Base-by-base conservation (phyloP, 2,329 filamentous ascomycete genomes). In the Blastomyces percursus region DNA sequence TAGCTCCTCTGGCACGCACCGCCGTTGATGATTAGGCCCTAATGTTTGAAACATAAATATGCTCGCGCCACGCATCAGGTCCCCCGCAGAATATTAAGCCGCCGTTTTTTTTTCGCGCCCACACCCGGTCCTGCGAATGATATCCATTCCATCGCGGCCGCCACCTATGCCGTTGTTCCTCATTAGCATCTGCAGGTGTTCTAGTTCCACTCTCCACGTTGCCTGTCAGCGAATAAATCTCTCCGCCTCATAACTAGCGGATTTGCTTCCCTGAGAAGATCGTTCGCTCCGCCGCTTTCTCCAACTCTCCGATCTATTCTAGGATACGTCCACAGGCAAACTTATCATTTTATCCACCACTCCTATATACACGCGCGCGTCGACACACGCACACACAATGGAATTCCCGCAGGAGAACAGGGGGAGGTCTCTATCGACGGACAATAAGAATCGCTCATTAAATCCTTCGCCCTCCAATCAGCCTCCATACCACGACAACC, bases 401-500 rank as follows among this genome's bases (percentile, higher is more conserved):
- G 61, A 66, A 40, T 35, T 64, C 40, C 62, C 64, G 61, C 68
- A 68, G 62, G 71, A 70, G 50, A 68, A 71, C 61, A 70, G 75
- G 66, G 75, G 72, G 62, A 71, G 73, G 65, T 76, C 75, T 60
- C 68, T 72, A 58, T 73, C 74, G 12, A 71, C 66, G 55, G 71
- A 71, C 62, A 69, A 73, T 68, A 72, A 74, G 64, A 72, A 69
- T 70, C 75, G 74, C 66, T 74, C 73, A 65, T 70, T 77, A 69
- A 79, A 77, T 71, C 75, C 74, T 61, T 77, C 76, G 58, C 69
- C 72, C 54, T 76, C 76, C 67, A 72, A 70, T 58, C 75, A 76
- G 55, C 62, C 68, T n/a, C 70, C 70, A 46, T 77, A 74, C 68
- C 71, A 75, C 42, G 70, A 75, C 61, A 67, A 69, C 42, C 64